Conservation (phyloP, 768 basidiomycete species). For the Agaricus sinodeliciosus region DNA sequence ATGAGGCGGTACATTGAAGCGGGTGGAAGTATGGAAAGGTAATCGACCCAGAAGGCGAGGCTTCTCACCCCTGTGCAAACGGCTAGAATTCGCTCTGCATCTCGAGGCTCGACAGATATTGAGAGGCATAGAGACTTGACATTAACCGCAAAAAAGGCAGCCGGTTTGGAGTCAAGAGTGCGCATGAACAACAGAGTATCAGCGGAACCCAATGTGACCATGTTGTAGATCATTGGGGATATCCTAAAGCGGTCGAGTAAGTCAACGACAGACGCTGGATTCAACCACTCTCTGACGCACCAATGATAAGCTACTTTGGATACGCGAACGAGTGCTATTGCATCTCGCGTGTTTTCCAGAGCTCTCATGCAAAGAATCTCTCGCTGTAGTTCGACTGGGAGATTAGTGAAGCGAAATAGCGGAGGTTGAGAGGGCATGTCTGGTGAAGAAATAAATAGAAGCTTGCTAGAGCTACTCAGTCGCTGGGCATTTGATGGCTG, state of each 20-base stretch:
- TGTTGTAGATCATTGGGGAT: slow-evolving; percentile 31
- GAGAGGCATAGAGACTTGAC: slow-evolving; percentile 35
- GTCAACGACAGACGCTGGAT: background rate
- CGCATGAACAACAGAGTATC: slow-evolving; percentile 30
- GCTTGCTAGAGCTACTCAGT: slow-evolving; percentile 21
- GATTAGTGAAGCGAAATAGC: slow-evolving; percentile 22
- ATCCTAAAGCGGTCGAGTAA: slow-evolving; percentile 22
- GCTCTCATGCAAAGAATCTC: slow-evolving; percentile 31
- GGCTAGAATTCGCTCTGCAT: slow-evolving; percentile 25
- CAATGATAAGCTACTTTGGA: slow-evolving; percentile 27
- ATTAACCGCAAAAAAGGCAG: slow-evolving; percentile 26
- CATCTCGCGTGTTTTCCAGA: slow-evolving; percentile 18
- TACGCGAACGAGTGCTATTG: slow-evolving; percentile 26
- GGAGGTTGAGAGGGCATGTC: slow-evolving; percentile 13
- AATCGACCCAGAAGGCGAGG: slow-evolving; percentile 34
- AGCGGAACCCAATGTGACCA: slow-evolving; percentile 26
- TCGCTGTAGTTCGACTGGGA: slow-evolving; percentile 34
- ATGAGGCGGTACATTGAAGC: slow-evolving; percentile 18
- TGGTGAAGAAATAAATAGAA: slow-evolving; percentile 16
- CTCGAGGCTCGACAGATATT: slow-evolving; percentile 20
- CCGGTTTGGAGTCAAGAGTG: slow-evolving; percentile 25
- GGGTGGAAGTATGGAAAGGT: slow-evolving; percentile 16
- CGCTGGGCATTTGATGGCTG: slow-evolving; percentile 12
- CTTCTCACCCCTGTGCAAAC: slow-evolving; percentile 30
- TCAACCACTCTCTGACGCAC: slow-evolving; percentile 16